Percentiles rank a stretch among this genome's conserved stretches.
Evolutionary conservation across 768 basidiomycete species (phyloP).

Genomic region (Kwoniella botswanensis): DNA sequence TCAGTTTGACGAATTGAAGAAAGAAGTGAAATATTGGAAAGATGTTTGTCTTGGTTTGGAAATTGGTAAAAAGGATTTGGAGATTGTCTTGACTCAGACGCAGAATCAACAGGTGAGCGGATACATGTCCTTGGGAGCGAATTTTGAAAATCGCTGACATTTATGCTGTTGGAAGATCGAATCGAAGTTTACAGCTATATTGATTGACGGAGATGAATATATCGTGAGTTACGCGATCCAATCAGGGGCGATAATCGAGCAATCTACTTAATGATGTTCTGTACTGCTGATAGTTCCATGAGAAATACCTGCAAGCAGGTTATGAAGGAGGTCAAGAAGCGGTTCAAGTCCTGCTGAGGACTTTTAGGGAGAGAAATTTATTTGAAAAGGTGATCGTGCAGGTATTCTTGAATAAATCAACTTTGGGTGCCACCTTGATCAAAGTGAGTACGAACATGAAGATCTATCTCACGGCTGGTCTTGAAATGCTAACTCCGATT

Average conservation of each 20-base stretch:
- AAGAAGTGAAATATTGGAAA: constrained; percentile 46
- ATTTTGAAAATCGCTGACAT: too few species aligned
- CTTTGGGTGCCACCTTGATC: constrained; percentile 37
- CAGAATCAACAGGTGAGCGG: constrained; percentile 19
- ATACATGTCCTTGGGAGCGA: too few species aligned
- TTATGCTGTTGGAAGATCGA: neutral
- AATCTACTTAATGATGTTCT: neutral
- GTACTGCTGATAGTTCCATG: constrained; percentile 39
- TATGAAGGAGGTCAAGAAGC: constrained; percentile 48
- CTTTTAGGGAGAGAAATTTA: neutral
- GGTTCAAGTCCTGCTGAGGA: constrained; percentile 37
- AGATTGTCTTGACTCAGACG: constrained; percentile 15
- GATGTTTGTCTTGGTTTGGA: constrained; percentile 27
- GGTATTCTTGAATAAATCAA: constrained; percentile 49
- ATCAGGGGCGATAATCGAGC: neutral
- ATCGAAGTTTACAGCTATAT: constrained; percentile 34
- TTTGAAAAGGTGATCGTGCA: constrained; percentile 40
- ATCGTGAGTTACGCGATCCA: constrained; percentile 33
- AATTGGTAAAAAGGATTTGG: constrained; percentile 27
- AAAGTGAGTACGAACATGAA: constrained; percentile 49
- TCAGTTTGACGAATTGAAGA: constrained; percentile 36
- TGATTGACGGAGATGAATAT: constrained; percentile 48
- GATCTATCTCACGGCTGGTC: too few species aligned
- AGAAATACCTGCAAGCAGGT: constrained; percentile 33
- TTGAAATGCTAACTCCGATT: too few species aligned